These are phyloP conservation scores for Gaillardinia entomophila DNA, from an alignment of 805 yeast genomes.

Conservation along the genomic window DNA sequence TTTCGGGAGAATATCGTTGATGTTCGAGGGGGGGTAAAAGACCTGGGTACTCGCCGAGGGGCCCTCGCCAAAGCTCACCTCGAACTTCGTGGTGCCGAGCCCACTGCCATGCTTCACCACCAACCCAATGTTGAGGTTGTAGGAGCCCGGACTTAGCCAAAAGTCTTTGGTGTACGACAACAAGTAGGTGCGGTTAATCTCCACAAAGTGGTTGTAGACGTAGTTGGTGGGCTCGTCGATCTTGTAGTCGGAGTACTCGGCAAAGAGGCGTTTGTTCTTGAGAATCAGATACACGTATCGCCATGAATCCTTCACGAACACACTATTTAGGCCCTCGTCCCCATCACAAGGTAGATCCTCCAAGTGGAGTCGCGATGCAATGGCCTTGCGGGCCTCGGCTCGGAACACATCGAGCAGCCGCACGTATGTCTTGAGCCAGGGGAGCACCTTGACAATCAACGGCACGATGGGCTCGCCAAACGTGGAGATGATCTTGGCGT, in stretches of 20 bases:
- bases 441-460: slow-evolving; percentile 28
- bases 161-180: slow-evolving; percentile 40
- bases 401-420: slow-evolving; percentile 34
- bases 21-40: slow-evolving; percentile 52
- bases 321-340: slow-evolving; percentile 1
- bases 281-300: slow-evolving; percentile 44
- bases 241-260: slow-evolving; percentile 37
- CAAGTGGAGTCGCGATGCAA: slow-evolving; percentile 22
- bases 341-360: slow-evolving; percentile 22
- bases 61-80: slow-evolving; percentile 27
- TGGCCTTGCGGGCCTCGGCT: slow-evolving; percentile 16
- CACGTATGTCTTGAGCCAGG: slow-evolving; percentile 34
- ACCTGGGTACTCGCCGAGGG: slow-evolving; percentile 25
- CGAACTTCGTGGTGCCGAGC: slow-evolving; percentile 53
- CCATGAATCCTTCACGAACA: slow-evolving; percentile 50
- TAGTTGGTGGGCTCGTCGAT: slow-evolving; percentile 46
- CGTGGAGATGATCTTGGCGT: slow-evolving; percentile 28
- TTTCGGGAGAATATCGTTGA: slow-evolving; percentile 53
- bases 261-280: slow-evolving; percentile 48
- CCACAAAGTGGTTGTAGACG: slow-evolving; percentile 39
- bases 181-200: slow-evolving; percentile 44
- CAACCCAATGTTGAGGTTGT: slow-evolving; percentile 47
- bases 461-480: slow-evolving; percentile 32
- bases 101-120: slow-evolving; percentile 51
- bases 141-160: slow-evolving; percentile 44